Base-by-base conservation (phyloP, 1,139 yeast species). In the Blastobotrys malaysiensis region DNA sequence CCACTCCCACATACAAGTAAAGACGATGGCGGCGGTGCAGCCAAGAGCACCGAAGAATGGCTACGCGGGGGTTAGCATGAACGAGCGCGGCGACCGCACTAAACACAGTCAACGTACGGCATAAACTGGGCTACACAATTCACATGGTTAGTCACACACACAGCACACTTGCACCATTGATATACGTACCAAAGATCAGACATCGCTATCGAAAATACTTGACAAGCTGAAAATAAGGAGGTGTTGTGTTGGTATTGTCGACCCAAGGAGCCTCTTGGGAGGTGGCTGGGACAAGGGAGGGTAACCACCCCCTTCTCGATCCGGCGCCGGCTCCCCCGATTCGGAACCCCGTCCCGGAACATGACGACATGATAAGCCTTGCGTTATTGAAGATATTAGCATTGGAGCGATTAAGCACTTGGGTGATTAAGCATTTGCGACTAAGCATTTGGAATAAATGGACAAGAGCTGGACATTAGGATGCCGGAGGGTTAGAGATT, bases 11-110 rank as follows among this genome's bases (percentile, higher is more conserved):
- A 21, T 43, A 45, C 97, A 89, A 73, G 99, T 93, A 82, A 93
- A 90, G 69, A 93, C 88, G 71, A 95, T 93, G 74, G 99, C 98
- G 55, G 98, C 91, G 59, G 99, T 96, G 80, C 99, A 95, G 70
- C 99, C 99, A 73, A 93, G 88, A 66, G 97, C 91, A 72, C 97
- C 97, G 73, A 90, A 88, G 78, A 90, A 90, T 72, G 97, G 97
- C 73, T 71, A 50, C 16, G 43, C n/a, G 9, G n/a, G n/a, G 46
- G 65, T 60, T 58, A 62, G 61, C 53, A 58, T 45, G 7, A 14
- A 21, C 43, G 26, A 45, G 43, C 20, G 18, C 46, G 14, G 18
- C 26, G 14, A 13, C 20, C 18, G 24, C 50, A 19, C 27, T 14
- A 24, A 31, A 14, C n/a, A n/a, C n/a, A n/a, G 46, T 18, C 45